Evolutionary conservation across 2,329 filamentous ascomycete genomes (phyloP).

Genomic region (Exserohilum turcica): DNA sequence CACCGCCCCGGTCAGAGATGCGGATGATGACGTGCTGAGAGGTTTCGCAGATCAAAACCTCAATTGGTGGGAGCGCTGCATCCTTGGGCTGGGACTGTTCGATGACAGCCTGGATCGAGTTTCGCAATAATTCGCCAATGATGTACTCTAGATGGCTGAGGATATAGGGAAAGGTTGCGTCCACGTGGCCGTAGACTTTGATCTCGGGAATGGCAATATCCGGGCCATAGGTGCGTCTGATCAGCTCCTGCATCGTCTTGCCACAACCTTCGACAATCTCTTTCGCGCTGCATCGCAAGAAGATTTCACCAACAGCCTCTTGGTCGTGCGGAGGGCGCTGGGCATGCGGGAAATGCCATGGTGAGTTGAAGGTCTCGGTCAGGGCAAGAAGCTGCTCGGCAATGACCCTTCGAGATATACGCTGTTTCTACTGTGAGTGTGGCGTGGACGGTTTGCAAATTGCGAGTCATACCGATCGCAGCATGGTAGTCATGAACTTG

Average conservation of each 20-base stretch:
- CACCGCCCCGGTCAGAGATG: slow-evolving; percentile 93
- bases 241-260: slow-evolving; percentile 73
- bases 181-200: slow-evolving; percentile 79
- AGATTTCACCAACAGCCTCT: slow-evolving; percentile 94
- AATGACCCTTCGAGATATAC: slow-evolving; percentile 94
- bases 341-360: slow-evolving; percentile 84
- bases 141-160: slow-evolving; percentile 97
- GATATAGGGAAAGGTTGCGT: slow-evolving; percentile 94
- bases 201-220: slow-evolving; percentile 78
- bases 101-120: slow-evolving; percentile 90
- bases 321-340: slow-evolving; percentile 63
- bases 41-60: slow-evolving; percentile 92
- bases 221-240: slow-evolving; percentile 74
- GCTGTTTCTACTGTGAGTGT: slow-evolving; percentile 55
- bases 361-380: slow-evolving; percentile 89
- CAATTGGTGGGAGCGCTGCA: slow-evolving; percentile 75
- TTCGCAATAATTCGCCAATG: slow-evolving; percentile 89
- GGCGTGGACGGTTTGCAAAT: background rate
- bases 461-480: slow-evolving; percentile 71
- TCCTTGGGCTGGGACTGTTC: slow-evolving; percentile 65
- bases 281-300: slow-evolving; percentile 87
- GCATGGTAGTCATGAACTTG: slow-evolving; percentile 90
- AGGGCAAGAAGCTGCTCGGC: slow-evolving; percentile 96
- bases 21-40: slow-evolving; percentile 94
- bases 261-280: slow-evolving; percentile 88